Base-by-base conservation (phyloP, 2,329 filamentous ascomycete species). In the Xylariaceae sp. region DNA sequence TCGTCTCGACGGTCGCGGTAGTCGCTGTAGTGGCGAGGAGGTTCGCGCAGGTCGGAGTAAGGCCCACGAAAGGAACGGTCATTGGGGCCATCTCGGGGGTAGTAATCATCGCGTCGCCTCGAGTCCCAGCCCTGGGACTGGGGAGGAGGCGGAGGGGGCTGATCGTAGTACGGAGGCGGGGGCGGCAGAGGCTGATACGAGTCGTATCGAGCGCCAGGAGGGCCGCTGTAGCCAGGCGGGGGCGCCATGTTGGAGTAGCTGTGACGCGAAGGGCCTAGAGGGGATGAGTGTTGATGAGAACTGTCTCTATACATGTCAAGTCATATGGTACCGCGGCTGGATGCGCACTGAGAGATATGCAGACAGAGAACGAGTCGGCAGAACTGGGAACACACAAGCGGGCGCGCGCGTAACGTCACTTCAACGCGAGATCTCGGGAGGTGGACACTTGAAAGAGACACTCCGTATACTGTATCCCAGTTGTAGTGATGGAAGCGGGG, bases 21-120 rank as follows among this genome's bases (percentile, higher is more conserved):
- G 28, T 28, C 33, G n/a, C 42, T 39, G 42, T 58, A 50, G 18
- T 45, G 16, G 10, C 40, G 31, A n/a, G 45, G 40, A 31, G 47
- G 44, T 34, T 58, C 55, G 46, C 64, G 64, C 22, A 63, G 49
- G 17, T 62, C 60, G 3, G 65, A 65, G 40, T 58, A 64, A 10
- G 63, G 56, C 5, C 63, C 64, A 22, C 57, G 63, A 31, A 55
- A 62, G n/a, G 57, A 52, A 43, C 54, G 47, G n/a, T 54, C 56
- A 36, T 59, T 55, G 5, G 47, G 43, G 31, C 48, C 54, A 40
- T 60, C 58, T 42, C 57, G 56, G 12, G 52, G 50, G 12, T 42
- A 12, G 47, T 60, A 44, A 40, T 47, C 40, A 31, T 42, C 42
- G 10, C 51, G 50, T 18, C 46, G 40, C 4, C 22, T 28, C 22